These are phyloP conservation scores for Phytophthora chlamydospora DNA, from an alignment of 352 stramenopile genomes.

Conservation along the genomic window DNA sequence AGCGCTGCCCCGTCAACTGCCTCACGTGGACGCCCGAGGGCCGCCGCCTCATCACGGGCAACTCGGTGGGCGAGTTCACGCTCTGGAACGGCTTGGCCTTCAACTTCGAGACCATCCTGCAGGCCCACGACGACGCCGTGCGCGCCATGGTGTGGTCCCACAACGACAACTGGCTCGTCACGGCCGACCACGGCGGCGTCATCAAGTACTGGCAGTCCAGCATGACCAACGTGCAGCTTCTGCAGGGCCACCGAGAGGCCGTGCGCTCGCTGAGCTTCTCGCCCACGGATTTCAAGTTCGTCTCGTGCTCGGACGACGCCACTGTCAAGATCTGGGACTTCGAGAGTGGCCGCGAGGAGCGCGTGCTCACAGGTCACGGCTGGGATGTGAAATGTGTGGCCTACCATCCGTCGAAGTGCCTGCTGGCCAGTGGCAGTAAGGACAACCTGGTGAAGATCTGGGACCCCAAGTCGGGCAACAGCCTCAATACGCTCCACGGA, in stretches of 20 bases:
- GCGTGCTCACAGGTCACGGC: conserved; percentile 95
- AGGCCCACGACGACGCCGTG: conserved; percentile 89
- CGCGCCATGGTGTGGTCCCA: conserved; percentile 92
- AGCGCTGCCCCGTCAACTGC: conserved; percentile 92
- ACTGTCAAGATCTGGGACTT: conserved; percentile 95
- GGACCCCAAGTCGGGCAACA: conserved; percentile 95
- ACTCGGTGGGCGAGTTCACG: conserved; percentile 97
- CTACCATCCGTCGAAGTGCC: conserved; percentile 95
- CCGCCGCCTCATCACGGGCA: conserved; percentile 95
- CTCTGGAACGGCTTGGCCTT: conserved; percentile 98
- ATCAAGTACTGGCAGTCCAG: conserved; percentile 94
- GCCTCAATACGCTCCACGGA: conserved; percentile 95
- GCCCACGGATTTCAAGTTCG: conserved; percentile 98
- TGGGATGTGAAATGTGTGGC: conserved; percentile 98
- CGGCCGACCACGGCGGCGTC: conserved; percentile 88
- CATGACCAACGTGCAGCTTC: conserved; percentile 88
- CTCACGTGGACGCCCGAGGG: conserved; percentile 96
- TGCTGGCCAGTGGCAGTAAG: conserved; percentile 96
- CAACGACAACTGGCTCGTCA: conserved; percentile 92
- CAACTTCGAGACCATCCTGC: conserved; percentile 98
- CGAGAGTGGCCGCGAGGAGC: conserved; percentile 92
- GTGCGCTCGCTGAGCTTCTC: conserved; percentile 97
- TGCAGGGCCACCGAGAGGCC: conserved; percentile 88
- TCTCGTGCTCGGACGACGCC: conserved; percentile 96
- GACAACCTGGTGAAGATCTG: conserved; percentile 99